Conservation (phyloP, 106 monocot species). For the Alisma plantagoaquatica region DNA sequence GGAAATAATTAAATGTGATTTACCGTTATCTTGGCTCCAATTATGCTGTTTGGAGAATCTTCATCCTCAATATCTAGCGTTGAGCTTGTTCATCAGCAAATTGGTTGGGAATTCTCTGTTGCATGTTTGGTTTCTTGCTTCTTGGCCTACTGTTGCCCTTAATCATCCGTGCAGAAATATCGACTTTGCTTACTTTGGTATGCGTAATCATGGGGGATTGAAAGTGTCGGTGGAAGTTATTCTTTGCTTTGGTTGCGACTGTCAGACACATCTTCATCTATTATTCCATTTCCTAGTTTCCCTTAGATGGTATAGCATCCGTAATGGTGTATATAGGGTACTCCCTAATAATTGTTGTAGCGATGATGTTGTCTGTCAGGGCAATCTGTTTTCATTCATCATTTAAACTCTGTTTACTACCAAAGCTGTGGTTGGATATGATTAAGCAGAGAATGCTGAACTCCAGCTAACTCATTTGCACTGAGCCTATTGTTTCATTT, state of each 20-base stretch:
- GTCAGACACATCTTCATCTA: conserved; percentile 57
- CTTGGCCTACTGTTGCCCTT: conserved; percentile 46
- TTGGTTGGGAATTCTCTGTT: conserved; percentile 69
- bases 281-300: conserved; percentile 56
- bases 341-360: conserved; percentile 48
- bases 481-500: too few relatives aligned
- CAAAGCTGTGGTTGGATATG: conserved; percentile 59
- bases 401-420: conserved; percentile 63
- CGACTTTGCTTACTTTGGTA: conserved; percentile 65
- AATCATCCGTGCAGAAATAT: conserved; percentile 50
- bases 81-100: conserved; percentile 49
- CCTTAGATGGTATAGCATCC: conserved; percentile 56
- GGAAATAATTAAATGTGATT: too few relatives aligned
- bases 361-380: conserved; percentile 55
- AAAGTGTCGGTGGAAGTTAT: conserved; percentile 79
- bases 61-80: conserved; percentile 64
- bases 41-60: conserved; percentile 47
- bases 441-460: conserved; percentile 7
- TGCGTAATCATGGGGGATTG: conserved; percentile 66
- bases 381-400: conserved; percentile 56
- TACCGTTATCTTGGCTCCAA: too few relatives aligned
- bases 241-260: conserved; percentile 57
- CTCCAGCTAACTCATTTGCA: too few relatives aligned
- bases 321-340: conserved; percentile 55
- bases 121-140: conserved; percentile 61